Evolutionary conservation across 306 rosid genomes (phyloP).

Genomic region (Neltuma alba): DNA sequence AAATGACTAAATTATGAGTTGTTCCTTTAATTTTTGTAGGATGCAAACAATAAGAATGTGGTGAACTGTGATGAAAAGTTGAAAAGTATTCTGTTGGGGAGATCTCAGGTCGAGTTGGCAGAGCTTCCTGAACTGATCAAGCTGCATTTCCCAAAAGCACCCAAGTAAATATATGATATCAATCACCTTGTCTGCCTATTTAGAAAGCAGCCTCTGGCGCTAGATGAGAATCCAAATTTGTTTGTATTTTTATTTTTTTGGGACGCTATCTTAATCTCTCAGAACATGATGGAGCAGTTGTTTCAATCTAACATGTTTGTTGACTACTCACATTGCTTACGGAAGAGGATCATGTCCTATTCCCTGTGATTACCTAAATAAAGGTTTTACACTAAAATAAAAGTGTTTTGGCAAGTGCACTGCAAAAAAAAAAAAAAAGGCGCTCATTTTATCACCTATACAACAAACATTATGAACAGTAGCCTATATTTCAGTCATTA

Average conservation of each 20-base stretch:
- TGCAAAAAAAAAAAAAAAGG: too few species aligned
- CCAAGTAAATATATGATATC: constrained; percentile 45
- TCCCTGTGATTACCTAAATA: too few species aligned
- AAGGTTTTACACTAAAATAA: too few species aligned
- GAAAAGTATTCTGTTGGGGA: constrained; percentile 72
- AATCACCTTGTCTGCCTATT: constrained; percentile 3
- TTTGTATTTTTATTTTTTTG: neutral
- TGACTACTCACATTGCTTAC: neutral
- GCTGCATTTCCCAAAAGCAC: constrained; percentile 85
- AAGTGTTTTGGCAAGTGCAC: too few species aligned
- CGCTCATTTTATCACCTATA: neutral
- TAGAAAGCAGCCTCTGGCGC: neutral
- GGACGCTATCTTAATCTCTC: neutral
- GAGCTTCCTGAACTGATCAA: constrained; percentile 90
- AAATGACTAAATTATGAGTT: constrained; percentile 33
- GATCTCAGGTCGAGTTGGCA: constrained; percentile 72
- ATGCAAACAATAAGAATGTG: constrained; percentile 80
- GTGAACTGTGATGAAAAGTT: constrained; percentile 84
- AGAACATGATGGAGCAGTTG: neutral
- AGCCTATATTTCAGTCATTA: neutral
- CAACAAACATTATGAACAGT: neutral
- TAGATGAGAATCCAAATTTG: constrained; percentile 23
- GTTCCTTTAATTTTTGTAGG: constrained; percentile 52
- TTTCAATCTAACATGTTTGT: neutral
- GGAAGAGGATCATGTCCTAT: too few species aligned